These are phyloP conservation scores for Dipodascus albidus DNA, from an alignment of 805 yeast genomes.

Conservation along the genomic window DNA sequence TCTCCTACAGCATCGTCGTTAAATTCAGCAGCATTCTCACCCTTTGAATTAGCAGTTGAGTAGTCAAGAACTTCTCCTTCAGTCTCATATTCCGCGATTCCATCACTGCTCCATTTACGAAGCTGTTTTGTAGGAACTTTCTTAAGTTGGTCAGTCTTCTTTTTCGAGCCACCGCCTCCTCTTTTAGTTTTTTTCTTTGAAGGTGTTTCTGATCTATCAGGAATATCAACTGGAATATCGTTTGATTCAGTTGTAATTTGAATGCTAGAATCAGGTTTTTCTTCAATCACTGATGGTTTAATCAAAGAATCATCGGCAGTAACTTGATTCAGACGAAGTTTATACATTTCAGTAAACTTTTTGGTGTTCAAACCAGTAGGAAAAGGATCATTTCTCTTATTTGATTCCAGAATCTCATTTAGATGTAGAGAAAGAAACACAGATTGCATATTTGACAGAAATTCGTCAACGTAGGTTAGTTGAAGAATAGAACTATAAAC, in stretches of 20 bases:
- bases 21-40: slow-evolving; percentile 12
- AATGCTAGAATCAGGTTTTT: too few relatives aligned
- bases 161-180: slow-evolving; percentile 6
- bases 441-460: slow-evolving; percentile 23
- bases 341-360: slow-evolving; percentile 23
- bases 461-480: slow-evolving; percentile 22
- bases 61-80: slow-evolving; percentile 42
- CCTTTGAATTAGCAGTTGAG: slow-evolving; percentile 27
- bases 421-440: slow-evolving; percentile 20
- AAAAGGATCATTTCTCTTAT: slow-evolving; percentile 7
- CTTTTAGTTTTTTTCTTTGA: slow-evolving; percentile 3
- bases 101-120: slow-evolving; percentile 61
- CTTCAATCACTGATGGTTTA: too few relatives aligned
- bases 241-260: background rate
- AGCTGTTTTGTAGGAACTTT: slow-evolving; percentile 29
- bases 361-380: slow-evolving; percentile 9
- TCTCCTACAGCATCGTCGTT: slow-evolving; percentile 19
- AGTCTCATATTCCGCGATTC: slow-evolving; percentile 34
- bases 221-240: background rate
- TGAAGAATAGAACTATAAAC: slow-evolving; percentile 27
- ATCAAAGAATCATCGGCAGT: too few relatives aligned
- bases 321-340: slow-evolving; percentile 21
- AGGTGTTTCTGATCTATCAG: slow-evolving; percentile 2
- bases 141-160: slow-evolving; percentile 26
- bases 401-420: slow-evolving; percentile 12